Base-by-base conservation (phyloP, 495 filamentous ascomycete genomes). In the Podospora didyma region DNA sequence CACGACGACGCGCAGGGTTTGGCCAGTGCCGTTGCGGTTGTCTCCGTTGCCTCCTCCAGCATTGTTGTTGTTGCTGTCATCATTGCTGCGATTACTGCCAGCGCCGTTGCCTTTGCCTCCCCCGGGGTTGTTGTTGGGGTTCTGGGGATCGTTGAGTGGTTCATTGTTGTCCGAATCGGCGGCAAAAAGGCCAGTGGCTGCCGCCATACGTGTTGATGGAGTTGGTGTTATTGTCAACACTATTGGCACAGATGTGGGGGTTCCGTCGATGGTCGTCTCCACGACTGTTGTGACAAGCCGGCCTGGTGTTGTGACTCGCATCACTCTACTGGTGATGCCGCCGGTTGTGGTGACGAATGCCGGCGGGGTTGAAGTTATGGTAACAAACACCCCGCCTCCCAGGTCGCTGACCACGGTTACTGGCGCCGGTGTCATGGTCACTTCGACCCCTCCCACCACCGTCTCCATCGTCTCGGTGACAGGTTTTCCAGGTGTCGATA, bases 221-320 rank as follows among this genome's bases (percentile, higher is more conserved):
- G 35, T 41, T 21, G 50, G 11, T 21, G 50, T 52, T 21, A 35
- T 20, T 42, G 35, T 42, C 17, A 52, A 21, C 2, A 35, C 41
- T 3, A 41, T 20, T 23, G 53, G 39, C 34, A 56, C 31, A 7
- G 54, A 50, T 2, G 54, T 56, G 16, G 34, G 54, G 5, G 35
- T 56, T 34, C 54, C 54, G 47, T 50, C 50, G 37, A 56, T 56
- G 47, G 46, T 56, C 6, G 54, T 56, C 10, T 17, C 35, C 2
- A 50, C 19, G 10, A 23, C 23, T 6, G 54, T 45, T 26, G 51
- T 54, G 7, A 46, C 31, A 34, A 7, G 51, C 46, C 5, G 51
- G 34, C 16, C 17, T 47, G 26, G 26, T 9, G 26, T 31, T 3
- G 26, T 9, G 26, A 31, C 26, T 9, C 26, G 26, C 26, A 9